These are phyloP conservation scores for Pezicula rhizophila DNA, from an alignment of 2,329 filamentous ascomycete genomes.

Conservation along the genomic window DNA sequence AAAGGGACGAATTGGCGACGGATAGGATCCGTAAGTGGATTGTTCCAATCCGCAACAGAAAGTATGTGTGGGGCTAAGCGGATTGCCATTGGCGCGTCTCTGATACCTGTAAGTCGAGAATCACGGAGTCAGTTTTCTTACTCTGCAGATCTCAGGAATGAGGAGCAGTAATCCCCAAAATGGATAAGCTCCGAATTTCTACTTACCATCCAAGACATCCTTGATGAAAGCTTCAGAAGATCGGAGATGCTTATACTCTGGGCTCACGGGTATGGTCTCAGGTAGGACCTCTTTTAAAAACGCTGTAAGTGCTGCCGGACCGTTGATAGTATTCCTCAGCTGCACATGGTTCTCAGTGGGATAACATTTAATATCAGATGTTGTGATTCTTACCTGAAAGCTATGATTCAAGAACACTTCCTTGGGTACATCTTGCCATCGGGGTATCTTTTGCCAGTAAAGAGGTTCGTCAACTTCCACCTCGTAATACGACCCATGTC, in stretches of 20 bases:
- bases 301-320: slow-evolving; percentile 36
- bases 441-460: slow-evolving; percentile 45
- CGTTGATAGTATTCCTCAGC: slow-evolving; percentile 44
- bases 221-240: slow-evolving; percentile 46
- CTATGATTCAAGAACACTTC: slow-evolving; percentile 46
- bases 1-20: slow-evolving; percentile 55
- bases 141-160: background rate
- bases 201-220: slow-evolving; percentile 37
- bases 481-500: too few relatives aligned
- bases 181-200: background rate
- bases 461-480: slow-evolving; percentile 8
- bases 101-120: slow-evolving; percentile 26
- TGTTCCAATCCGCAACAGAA: slow-evolving; percentile 51
- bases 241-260: slow-evolving; percentile 30
- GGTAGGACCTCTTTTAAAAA: slow-evolving; percentile 48
- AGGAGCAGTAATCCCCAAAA: background rate
- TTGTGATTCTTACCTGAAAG: slow-evolving; percentile 44
- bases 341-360: slow-evolving; percentile 18
- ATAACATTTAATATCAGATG: background rate
- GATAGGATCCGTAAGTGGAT: slow-evolving; percentile 53
- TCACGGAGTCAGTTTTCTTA: too few relatives aligned
- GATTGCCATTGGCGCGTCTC: slow-evolving; percentile 51
- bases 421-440: slow-evolving; percentile 42
- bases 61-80: slow-evolving; percentile 55
- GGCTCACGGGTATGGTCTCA: slow-evolving; percentile 35